These are phyloP conservation scores for Salvia miltiorrhiza DNA, from an alignment of 257 asterid species.

Conservation along the genomic window DNA sequence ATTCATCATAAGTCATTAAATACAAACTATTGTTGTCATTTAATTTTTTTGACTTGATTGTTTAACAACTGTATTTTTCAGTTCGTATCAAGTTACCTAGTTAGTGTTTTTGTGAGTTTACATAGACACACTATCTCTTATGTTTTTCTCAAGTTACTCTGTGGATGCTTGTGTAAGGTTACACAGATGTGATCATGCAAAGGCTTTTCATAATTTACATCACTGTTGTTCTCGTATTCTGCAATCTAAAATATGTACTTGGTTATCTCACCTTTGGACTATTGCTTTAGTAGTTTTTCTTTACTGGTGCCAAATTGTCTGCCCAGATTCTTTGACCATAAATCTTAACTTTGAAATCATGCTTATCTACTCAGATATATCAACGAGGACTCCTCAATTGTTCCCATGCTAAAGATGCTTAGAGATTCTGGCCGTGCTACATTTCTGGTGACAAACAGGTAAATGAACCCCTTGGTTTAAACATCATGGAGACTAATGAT, in stretches of 20 bases:
- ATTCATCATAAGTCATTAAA: not conserved
- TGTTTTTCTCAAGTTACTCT: constrained; percentile 7
- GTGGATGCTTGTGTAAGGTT: not conserved
- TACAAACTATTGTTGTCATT: not conserved
- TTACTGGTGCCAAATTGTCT: not conserved
- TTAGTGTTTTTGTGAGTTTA: constrained; percentile 2
- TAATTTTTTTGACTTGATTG: not conserved
- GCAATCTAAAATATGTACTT: not conserved
- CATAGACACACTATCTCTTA: not conserved
- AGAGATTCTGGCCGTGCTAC: constrained; percentile 92
- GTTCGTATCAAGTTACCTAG: constrained; percentile 12
- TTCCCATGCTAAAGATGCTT: constrained; percentile 96
- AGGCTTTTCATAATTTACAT: not conserved
- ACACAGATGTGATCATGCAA: not conserved
- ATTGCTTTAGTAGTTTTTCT: not conserved
- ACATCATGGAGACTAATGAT: not conserved
- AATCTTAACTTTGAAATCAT: constrained; percentile 18
- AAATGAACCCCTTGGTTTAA: constrained; percentile 3
- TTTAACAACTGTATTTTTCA: not conserved
- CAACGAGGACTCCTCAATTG: constrained; percentile 69
- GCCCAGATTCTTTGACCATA: not conserved
- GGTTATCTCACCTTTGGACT: constrained; percentile 10
- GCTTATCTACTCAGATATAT: constrained; percentile 62
- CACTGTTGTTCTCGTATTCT: not conserved
- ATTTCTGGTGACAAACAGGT: constrained; percentile 99